A percentile compares a stretch with the other conserved stretches of the same genome.
Evolutionary conservation across 805 yeast genomes (phyloP).

Genomic region (Kodamaea leandrae): DNA sequence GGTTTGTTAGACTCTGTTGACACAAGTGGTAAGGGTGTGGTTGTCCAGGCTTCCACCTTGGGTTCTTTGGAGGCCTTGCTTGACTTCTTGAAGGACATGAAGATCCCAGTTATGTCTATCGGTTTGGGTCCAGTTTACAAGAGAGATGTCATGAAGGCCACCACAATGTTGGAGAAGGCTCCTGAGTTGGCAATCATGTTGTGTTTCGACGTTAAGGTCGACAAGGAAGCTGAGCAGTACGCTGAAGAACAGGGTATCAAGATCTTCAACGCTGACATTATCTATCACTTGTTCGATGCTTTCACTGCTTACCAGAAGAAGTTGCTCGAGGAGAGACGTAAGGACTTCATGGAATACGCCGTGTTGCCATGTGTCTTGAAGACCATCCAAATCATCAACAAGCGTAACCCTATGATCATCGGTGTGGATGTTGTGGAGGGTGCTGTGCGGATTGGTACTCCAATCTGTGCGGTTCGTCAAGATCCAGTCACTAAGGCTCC

Average conservation of each 20-base stretch:
- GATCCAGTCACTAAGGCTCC: conserved; percentile 83
- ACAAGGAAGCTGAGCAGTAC: conserved; percentile 97
- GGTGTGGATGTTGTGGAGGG: conserved; percentile 98
- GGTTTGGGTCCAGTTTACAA: conserved; percentile 97
- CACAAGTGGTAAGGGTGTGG: conserved; percentile 93
- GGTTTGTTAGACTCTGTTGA: conserved; percentile 94
- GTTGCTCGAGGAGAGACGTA: conserved; percentile 84
- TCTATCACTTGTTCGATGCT: conserved; percentile 93
- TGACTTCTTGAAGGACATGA: conserved; percentile 96
- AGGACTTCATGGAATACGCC: conserved; percentile 83
- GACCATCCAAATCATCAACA: conserved; percentile 94
- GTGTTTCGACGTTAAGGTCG: conserved; percentile 96
- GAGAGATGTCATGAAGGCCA: conserved; percentile 97
- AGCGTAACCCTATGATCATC: conserved; percentile 98
- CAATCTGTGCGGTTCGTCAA: conserved; percentile 86
- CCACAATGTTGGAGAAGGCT: conserved; percentile 95
- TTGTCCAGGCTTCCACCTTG: conserved; percentile 96
- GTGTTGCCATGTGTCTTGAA: conserved; percentile 93
- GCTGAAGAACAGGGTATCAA: conserved; percentile 91
- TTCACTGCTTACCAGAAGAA: conserved; percentile 90
- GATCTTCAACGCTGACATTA: conserved; percentile 93
- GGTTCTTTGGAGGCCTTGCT: conserved; percentile 97
- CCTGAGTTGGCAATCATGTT: conserved; percentile 96
- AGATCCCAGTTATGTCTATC: conserved; percentile 98
- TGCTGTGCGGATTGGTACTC: conserved; percentile 84